Evolutionary conservation across 192 early-diverging fungal species (phyloP).

Genomic region (Entophlyctis luteolus): DNA sequence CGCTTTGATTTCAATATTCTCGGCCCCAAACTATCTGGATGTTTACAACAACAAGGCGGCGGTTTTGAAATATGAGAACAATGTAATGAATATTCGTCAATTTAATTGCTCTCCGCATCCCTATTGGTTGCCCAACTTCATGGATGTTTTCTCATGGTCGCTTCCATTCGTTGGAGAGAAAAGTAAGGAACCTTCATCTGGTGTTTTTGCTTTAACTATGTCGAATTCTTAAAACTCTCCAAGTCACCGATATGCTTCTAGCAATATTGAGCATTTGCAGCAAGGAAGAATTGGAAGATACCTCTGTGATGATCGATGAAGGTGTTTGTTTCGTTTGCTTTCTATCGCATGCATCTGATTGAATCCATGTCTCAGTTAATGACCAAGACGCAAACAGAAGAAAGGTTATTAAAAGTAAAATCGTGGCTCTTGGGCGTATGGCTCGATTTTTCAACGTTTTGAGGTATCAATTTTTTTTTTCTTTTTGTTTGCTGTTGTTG

Average conservation of each 20-base stretch:
- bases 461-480: too few species aligned
- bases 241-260: constrained; percentile 93
- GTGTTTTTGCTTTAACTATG: constrained; percentile 2
- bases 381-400: too few species aligned
- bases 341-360: too few species aligned
- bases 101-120: constrained; percentile 91
- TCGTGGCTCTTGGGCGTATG: too few species aligned
- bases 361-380: too few species aligned
- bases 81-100: constrained; percentile 97
- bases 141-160: constrained; percentile 97
- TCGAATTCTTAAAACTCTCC: constrained; percentile 1
- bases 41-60: constrained; percentile 98
- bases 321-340: too few species aligned
- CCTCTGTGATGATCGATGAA: too few species aligned
- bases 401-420: too few species aligned
- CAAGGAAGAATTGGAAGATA: constrained; percentile 83
- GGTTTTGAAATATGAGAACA: constrained; percentile 95
- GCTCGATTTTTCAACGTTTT: too few species aligned
- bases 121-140: constrained; percentile 97
- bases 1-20: constrained; percentile 94
- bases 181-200: constrained; percentile 47
- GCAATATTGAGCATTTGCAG: constrained; percentile 91
- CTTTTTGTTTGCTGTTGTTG: constrained; percentile 65
- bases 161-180: constrained; percentile 97
- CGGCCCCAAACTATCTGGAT: constrained; percentile 94